These are phyloP conservation scores for Oryza rufipogon DNA, from an alignment of 176 grass and related monocot genomes.

Conservation along the genomic window DNA sequence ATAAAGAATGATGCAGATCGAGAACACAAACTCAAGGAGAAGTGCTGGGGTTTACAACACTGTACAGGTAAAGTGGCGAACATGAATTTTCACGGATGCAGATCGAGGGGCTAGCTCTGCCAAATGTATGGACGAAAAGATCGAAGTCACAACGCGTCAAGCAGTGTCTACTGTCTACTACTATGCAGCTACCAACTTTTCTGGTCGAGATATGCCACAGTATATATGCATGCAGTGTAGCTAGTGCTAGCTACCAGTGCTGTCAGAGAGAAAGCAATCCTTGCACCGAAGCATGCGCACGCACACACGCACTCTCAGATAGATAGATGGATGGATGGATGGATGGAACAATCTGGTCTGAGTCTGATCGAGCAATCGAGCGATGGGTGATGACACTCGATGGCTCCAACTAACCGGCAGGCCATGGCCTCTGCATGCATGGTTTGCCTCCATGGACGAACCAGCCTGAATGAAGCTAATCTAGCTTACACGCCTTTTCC, in stretches of 20 bases:
- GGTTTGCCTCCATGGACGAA: slow-evolving; percentile 19
- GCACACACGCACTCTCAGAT: slow-evolving; percentile 36
- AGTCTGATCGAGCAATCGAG: not conserved
- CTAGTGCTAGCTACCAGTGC: not conserved
- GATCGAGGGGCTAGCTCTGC: not conserved
- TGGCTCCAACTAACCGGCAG: not conserved
- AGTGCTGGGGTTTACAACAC: not conserved
- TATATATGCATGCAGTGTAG: not conserved
- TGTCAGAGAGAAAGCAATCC: slow-evolving; percentile 40
- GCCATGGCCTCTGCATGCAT: not conserved
- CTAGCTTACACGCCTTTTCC: slow-evolving; percentile 47
- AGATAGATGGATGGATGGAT: not conserved
- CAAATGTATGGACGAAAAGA: slow-evolving; percentile 2
- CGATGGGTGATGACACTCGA: slow-evolving; percentile 19
- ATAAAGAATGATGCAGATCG: not conserved
- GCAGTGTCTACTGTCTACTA: not conserved
- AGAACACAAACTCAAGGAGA: not conserved
- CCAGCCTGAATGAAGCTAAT: slow-evolving; percentile 20
- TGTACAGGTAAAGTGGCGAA: not conserved
- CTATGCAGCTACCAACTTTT: not conserved
- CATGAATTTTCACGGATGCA: slow-evolving; percentile 7
- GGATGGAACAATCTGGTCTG: slow-evolving; percentile 48
- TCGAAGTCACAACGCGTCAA: slow-evolving; percentile 11
- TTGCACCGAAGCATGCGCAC: slow-evolving; percentile 44
- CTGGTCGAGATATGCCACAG: not conserved